phyloP scores from a whole-genome alignment of 805 yeast genomes.

The Starmera amethionina region DNA sequence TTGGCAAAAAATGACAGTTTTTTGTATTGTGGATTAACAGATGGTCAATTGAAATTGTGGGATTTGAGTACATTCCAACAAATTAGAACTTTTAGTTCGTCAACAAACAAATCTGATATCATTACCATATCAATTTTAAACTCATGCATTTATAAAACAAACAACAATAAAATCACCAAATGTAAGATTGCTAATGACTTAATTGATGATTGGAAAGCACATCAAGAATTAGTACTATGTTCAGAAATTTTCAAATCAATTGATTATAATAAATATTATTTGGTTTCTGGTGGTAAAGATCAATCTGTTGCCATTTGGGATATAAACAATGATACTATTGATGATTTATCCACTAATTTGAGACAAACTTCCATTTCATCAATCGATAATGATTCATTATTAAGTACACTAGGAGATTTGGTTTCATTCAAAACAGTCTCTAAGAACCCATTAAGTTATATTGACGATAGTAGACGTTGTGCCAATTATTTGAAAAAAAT shows the following conservation, averaged over 20 bases:
- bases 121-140: constrained; percentile 47
- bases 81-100: constrained; percentile 31
- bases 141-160: constrained; percentile 50
- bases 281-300: constrained; percentile 64
- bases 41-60: constrained; percentile 74
- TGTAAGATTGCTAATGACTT: constrained; percentile 40
- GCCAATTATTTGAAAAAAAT: constrained; percentile 63
- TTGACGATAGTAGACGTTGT: constrained; percentile 79
- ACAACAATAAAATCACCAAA: constrained; percentile 39
- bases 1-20: constrained; percentile 56
- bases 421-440: constrained; percentile 74
- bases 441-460: constrained; percentile 51
- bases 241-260: constrained; percentile 33
- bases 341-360: background rate
- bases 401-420: constrained; percentile 49
- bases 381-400: constrained; percentile 50
- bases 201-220: constrained; percentile 39
- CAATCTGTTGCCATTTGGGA: constrained; percentile 70
- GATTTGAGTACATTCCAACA: constrained; percentile 77
- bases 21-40: constrained; percentile 73
- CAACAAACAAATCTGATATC: constrained; percentile 36
- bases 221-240: constrained; percentile 48
- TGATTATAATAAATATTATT: constrained; percentile 28
- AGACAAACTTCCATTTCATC: constrained; percentile 13
- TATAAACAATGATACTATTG: constrained; percentile 17